phyloP scores from a whole-genome alignment of 2,329 filamentous ascomycete genomes.

The Cucurbitaria berberidis region DNA sequence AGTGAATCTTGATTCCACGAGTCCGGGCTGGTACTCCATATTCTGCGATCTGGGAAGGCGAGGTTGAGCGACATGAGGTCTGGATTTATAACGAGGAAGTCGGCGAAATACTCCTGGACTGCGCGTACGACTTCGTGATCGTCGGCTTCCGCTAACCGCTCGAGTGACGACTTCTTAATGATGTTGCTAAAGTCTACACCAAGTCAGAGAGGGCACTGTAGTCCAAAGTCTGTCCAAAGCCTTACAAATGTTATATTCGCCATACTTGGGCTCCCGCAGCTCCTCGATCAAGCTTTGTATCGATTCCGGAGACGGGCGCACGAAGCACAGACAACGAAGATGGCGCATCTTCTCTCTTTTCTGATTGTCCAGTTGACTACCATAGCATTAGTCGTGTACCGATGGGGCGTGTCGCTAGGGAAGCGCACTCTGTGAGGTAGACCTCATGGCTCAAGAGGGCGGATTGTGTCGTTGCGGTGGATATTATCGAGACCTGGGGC shows the following conservation, averaged over 20 bases:
- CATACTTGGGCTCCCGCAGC: constrained; percentile 93
- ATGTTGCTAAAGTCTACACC: constrained; percentile 87
- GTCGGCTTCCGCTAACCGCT: constrained; percentile 92
- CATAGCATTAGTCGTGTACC: constrained; percentile 26
- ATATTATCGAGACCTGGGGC: constrained; percentile 79
- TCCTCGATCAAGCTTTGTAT: constrained; percentile 95
- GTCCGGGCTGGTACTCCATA: constrained; percentile 84
- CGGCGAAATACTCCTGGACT: constrained; percentile 95
- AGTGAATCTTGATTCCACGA: constrained; percentile 90
- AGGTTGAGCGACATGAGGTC: constrained; percentile 86
- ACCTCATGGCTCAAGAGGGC: constrained; percentile 94
- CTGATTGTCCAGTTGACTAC: constrained; percentile 79
- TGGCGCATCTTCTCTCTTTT: constrained; percentile 97
- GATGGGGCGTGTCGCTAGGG: constrained; percentile 6
- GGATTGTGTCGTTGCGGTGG: constrained; percentile 94
- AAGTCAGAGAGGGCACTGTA: constrained; percentile 25
- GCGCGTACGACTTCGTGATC: constrained; percentile 95
- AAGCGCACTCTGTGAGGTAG: constrained; percentile 81
- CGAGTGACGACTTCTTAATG: constrained; percentile 92
- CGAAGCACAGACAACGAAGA: constrained; percentile 88
- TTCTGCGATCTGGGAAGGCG: constrained; percentile 71
- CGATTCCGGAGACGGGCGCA: constrained; percentile 89
- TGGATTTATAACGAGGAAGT: constrained; percentile 93
- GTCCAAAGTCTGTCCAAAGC: neutral
- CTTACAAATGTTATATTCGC: constrained; percentile 87